Percentiles rank a stretch among this genome's conserved stretches.
phyloP scores from a whole-genome alignment of 495 filamentous ascomycete genomes.

The Daldinia grandis region DNA sequence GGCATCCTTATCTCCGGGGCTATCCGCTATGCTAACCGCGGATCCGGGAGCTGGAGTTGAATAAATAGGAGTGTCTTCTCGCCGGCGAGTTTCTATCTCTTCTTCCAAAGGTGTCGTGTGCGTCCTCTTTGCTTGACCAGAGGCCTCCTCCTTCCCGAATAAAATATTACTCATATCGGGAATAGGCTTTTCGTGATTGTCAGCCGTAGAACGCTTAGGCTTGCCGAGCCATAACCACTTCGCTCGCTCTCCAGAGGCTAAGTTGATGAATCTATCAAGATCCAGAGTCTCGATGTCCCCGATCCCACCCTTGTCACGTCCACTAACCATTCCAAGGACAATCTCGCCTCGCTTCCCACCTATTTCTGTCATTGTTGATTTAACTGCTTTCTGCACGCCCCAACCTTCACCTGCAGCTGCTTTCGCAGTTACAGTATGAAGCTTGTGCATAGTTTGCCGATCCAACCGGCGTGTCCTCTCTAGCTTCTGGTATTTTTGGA shows the following conservation, averaged over 20 bases:
- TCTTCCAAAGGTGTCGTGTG: conserved; percentile 60
- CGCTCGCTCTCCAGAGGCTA: conserved; percentile 78
- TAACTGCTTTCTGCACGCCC: conserved; percentile 87
- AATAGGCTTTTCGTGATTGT: conserved; percentile 61
- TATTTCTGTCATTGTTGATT: conserved; percentile 92
- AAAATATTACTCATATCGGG: conserved; percentile 64
- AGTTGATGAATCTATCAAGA: conserved; percentile 79
- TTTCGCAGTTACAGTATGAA: conserved; percentile 86
- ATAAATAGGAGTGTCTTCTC: conserved; percentile 54
- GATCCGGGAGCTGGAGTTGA: conserved; percentile 51
- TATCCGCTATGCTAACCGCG: conserved; percentile 52
- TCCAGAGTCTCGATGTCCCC: conserved; percentile 91
- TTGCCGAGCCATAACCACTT: conserved; percentile 98
- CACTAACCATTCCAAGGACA: conserved; percentile 92
- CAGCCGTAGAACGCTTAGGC: conserved; percentile 62
- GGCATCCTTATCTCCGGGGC: conserved; percentile 69
- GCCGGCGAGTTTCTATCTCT: conserved; percentile 49
- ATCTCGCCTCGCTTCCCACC: conserved; percentile 95
- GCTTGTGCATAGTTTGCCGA: conserved; percentile 78
- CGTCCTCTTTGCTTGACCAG: conserved; percentile 60
- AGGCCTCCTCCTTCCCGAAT: conserved; percentile 68
- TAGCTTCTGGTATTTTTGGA: conserved; percentile 89
- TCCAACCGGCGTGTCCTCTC: conserved; percentile 80
- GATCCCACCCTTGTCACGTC: conserved; percentile 85
- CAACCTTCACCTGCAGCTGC: conserved; percentile 78